Base-by-base conservation (phyloP, 2,329 filamentous ascomycete species). In the Penicillium hordei region DNA sequence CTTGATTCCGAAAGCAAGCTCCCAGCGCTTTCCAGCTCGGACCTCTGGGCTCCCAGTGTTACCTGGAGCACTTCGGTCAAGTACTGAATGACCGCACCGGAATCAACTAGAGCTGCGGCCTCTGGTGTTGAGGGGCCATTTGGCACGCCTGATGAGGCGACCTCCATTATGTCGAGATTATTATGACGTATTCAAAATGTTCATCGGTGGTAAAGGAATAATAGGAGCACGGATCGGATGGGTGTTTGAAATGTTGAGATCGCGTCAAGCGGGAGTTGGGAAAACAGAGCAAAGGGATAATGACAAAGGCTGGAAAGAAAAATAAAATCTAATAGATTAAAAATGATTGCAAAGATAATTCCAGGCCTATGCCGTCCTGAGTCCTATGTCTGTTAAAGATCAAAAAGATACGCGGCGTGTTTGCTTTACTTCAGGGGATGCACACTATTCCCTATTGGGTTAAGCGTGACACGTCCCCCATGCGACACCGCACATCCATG, bases 1-100 rank as follows among this genome's bases (percentile, higher is more conserved):
- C 83, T 85, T 57, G 82, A 77, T 69, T 87, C 82, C 58, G 92
- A 91, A 61, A 99, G 82, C 76, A 99, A 81, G 79, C 91, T 97
- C 61, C 90, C 92, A 17, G 87, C 80, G 63, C 85, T 84, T 74
- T 93, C 87, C 54, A 99, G 85, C 71, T 99, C 93, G 61, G 86
- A 82, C 71, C 86, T 86, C 57, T 85, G 85, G 67, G 90, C 89
- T 64, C 90, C 90, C 48, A 93, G 83, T 63, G 89, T 89, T 57
- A 90, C 84, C 73, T 87, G 83, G 65, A 91, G 84, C 58, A 93
- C 84, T 59, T 86, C 82, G 39, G 83, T 82, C 60, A 93, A 80
- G 75, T 93, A 87, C 58, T 92, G 86, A 63, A 93, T 81, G 51
- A 93, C 82, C 65, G 84, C 78, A 63, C 78, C 80, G n/a, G 89